These are phyloP conservation scores for Quercus cerris DNA, from an alignment of 306 rosid genomes.

Conservation along the genomic window DNA sequence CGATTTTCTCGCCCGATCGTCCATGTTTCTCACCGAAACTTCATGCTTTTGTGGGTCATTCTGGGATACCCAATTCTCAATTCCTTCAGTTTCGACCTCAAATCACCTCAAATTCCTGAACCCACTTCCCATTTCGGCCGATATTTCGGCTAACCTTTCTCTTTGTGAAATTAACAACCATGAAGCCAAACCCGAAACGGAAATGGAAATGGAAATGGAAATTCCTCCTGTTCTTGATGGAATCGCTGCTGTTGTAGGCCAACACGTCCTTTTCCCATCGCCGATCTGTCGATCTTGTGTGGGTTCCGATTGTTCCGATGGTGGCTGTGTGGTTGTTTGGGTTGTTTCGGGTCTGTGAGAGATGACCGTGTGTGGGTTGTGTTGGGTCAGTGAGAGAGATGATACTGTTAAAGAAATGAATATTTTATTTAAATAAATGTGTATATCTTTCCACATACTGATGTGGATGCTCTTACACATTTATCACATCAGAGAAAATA, in stretches of 20 bases:
- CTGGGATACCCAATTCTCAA: slow-evolving; percentile 17
- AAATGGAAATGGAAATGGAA: background rate
- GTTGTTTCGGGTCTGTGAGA: too few species aligned
- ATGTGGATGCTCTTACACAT: too few species aligned
- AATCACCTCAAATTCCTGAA: background rate
- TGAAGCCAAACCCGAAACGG: background rate
- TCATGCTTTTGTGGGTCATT: slow-evolving; percentile 5
- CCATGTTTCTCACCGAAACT: background rate
- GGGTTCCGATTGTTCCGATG: too few species aligned
- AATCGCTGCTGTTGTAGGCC: slow-evolving; percentile 81
- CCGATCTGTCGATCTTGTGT: too few species aligned
- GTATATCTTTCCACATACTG: too few species aligned
- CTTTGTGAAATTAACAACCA: background rate
- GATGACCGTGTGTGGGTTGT: too few species aligned
- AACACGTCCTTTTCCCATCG: slow-evolving; percentile 40
- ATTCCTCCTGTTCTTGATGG: slow-evolving; percentile 53
- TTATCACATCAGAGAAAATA: too few species aligned
- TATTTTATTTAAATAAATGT: too few species aligned
- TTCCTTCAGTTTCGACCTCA: background rate
- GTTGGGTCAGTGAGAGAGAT: too few species aligned
- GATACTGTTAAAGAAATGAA: too few species aligned
- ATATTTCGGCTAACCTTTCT: background rate
- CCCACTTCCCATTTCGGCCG: background rate
- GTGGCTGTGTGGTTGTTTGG: too few species aligned
- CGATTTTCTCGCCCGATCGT: slow-evolving; percentile 12